A percentile compares a stretch with the other conserved stretches of the same genome.
Evolutionary conservation across 2,329 filamentous ascomycete species (phyloP).

Genomic region (Xylaria sp.): DNA sequence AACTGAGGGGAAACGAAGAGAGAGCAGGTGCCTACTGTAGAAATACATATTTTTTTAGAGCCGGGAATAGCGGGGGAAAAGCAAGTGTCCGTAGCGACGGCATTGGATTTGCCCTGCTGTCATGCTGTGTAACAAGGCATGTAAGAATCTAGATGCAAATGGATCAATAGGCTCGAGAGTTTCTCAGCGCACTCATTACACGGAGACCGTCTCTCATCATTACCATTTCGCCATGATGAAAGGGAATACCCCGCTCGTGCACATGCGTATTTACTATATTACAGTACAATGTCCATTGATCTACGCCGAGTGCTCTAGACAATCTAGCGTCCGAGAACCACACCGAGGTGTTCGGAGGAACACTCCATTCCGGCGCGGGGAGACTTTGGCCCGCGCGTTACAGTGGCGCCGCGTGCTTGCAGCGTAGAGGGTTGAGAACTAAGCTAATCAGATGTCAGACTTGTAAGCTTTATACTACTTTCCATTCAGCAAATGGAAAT

Average conservation of each 20-base stretch:
- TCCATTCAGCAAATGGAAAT: too few relatives aligned
- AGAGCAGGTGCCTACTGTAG: background rate
- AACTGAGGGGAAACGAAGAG: background rate
- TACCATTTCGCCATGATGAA: too few relatives aligned
- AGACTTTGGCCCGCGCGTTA: constrained; percentile 23
- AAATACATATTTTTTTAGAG: background rate
- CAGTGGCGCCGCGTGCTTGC: background rate
- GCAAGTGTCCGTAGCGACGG: background rate
- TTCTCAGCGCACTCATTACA: background rate
- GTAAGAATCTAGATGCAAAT: background rate
- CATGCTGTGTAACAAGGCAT: background rate
- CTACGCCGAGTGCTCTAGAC: background rate
- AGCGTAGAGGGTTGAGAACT: too few relatives aligned
- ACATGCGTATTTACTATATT: too few relatives aligned
- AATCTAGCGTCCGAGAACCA: background rate
- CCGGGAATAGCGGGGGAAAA: background rate
- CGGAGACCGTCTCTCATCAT: too few relatives aligned
- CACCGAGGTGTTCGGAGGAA: constrained; percentile 16
- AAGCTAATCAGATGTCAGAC: too few relatives aligned
- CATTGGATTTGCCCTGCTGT: background rate
- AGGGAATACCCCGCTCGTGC: too few relatives aligned
- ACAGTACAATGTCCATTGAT: too few relatives aligned
- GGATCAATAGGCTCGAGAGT: background rate
- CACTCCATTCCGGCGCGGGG: constrained; percentile 10
- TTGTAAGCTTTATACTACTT: too few relatives aligned